Conservation (phyloP, 129 eudicot genomes). For the Helianthus tuberosus region DNA sequence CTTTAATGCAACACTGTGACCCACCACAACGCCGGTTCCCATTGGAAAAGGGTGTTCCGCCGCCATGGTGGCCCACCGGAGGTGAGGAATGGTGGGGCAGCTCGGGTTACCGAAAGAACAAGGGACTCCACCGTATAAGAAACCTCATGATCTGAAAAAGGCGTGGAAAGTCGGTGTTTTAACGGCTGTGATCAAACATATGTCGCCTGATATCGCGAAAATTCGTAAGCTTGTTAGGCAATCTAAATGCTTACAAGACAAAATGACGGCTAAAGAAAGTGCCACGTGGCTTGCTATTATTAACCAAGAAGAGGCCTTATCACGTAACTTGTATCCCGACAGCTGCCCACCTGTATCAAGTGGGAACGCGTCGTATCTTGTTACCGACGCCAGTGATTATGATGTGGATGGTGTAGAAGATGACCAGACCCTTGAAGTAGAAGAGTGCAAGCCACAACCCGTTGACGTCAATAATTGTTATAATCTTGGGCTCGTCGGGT, state of each 20-base stretch:
- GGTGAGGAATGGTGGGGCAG: constrained; percentile 75
- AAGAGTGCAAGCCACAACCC: constrained; percentile 56
- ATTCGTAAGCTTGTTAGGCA: constrained; percentile 73
- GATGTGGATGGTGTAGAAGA: constrained; percentile 73
- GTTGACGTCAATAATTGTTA: constrained; percentile 39
- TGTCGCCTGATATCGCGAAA: constrained; percentile 70
- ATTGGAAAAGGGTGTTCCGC: constrained; percentile 71
- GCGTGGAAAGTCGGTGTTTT: constrained; percentile 77
- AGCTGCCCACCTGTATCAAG: constrained; percentile 38
- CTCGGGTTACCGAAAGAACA: constrained; percentile 61
- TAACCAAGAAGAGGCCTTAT: constrained; percentile 59
- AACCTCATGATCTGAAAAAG: constrained; percentile 77
- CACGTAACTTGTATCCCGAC: constrained; percentile 58
- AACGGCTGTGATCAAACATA: constrained; percentile 76
- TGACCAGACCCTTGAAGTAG: constrained; percentile 45
- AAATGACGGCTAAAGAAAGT: constrained; percentile 82
- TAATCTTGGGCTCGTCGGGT: constrained; percentile 36
- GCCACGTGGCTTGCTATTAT: constrained; percentile 71
- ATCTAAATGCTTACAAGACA: constrained; percentile 77
- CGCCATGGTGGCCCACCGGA: constrained; percentile 90
- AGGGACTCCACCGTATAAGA: constrained; percentile 75
- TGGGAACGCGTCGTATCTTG: constrained; percentile 46
- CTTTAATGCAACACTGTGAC: constrained; percentile 75
- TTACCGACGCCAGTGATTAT: constrained; percentile 62
- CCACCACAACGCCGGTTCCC: constrained; percentile 85